A percentile compares a stretch with the other conserved stretches of the same genome.
phyloP scores from a whole-genome alignment of 345 rosid species.

The Excoecaria agallocha region DNA sequence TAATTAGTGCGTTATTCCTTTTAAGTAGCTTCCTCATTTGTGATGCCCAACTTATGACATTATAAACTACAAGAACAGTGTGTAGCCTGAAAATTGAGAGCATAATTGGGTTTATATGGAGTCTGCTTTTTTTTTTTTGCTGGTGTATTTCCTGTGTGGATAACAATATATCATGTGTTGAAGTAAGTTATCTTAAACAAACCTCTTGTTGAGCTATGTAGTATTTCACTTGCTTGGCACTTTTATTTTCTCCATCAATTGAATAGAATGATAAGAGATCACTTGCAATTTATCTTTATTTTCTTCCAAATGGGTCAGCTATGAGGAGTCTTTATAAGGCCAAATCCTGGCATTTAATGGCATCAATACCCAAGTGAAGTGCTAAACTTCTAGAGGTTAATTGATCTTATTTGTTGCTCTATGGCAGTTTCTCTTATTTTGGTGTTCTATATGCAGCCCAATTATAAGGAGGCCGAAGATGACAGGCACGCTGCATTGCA shows the following conservation, averaged over 20 bases:
- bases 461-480: slow-evolving; percentile 49
- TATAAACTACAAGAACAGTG: neutral
- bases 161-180: neutral
- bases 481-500: slow-evolving; percentile 55
- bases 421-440: neutral
- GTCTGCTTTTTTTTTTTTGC: neutral
- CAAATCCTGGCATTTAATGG: neutral
- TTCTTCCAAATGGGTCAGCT: neutral
- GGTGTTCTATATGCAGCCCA: slow-evolving; percentile 44
- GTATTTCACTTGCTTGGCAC: neutral
- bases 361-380: neutral
- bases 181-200: neutral
- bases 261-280: neutral
- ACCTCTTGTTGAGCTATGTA: neutral
- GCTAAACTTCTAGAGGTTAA: neutral
- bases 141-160: neutral
- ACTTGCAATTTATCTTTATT: neutral
- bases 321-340: neutral
- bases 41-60: neutral
- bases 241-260: neutral
- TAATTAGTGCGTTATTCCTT: no score
- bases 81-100: no score
- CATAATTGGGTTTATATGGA: neutral
- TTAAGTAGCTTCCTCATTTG: neutral
- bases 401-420: neutral